phyloP scores from a whole-genome alignment of 139 green algal genomes.

The Pseudopediastrum boryanum region DNA sequence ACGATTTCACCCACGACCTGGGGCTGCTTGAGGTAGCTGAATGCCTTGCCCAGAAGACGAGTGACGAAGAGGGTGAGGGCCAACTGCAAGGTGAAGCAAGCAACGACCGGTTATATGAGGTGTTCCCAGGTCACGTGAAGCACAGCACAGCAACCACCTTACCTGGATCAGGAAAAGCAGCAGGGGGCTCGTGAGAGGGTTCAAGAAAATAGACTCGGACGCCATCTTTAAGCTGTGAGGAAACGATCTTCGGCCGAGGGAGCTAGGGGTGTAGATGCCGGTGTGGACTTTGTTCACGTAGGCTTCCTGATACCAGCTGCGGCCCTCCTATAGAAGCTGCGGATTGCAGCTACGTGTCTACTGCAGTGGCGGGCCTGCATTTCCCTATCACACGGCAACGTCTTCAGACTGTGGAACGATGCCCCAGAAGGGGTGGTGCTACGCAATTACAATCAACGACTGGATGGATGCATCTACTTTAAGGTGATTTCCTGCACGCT shows the following conservation, averaged over 20 bases:
- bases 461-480: no score
- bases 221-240: background rate
- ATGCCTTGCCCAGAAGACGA: slow-evolving; percentile 12
- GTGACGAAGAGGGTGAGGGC: slow-evolving; percentile 34
- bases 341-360: slow-evolving; percentile 24
- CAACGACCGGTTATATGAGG: background rate
- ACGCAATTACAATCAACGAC: no score
- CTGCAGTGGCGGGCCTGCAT: no score
- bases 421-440: no score
- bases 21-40: slow-evolving; percentile 30
- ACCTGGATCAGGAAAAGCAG: slow-evolving; percentile 18
- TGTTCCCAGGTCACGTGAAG: background rate
- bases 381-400: no score
- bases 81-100: slow-evolving; percentile 9
- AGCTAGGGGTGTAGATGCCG: no score
- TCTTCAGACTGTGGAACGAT: no score
- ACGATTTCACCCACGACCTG: slow-evolving; percentile 37
- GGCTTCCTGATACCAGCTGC: slow-evolving; percentile 28
- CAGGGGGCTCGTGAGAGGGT: slow-evolving; percentile 1
- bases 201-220: background rate
- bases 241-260: background rate
- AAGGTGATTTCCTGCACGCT: no score
- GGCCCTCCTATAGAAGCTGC: slow-evolving; percentile 14
- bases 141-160: background rate
- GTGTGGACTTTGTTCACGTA: background rate